Base-by-base conservation (phyloP, 495 filamentous ascomycete genomes). In the Penicillium cataractarum region DNA sequence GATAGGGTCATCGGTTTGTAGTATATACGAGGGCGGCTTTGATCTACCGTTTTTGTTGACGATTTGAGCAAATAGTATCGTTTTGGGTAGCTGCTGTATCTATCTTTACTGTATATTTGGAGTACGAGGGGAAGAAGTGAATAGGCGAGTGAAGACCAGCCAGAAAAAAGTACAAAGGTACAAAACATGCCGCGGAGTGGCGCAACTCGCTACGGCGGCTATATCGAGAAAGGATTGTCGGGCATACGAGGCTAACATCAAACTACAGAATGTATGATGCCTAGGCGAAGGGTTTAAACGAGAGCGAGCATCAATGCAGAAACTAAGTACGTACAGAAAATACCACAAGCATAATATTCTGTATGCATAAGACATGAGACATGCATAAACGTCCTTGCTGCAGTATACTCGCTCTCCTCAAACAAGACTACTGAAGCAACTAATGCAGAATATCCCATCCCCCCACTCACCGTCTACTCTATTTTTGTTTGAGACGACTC, bases 151-250 rank as follows among this genome's bases (percentile, higher is more conserved):
- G 40, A 42, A 42, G 40, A 42, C 40, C 10, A 17, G 15, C 21
- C 7, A 31, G 31, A 31, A 37, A 40, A 29, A 35, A 22, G 19
- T 13, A 26, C 24, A 26, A 27, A 31, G 17, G 13, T 50, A 12
- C 44, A 58, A 48, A 46, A 33, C 40, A 49, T 39, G 31, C 40
- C 27, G 12, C 39, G 37, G 32, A 31, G 61, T 67, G 67, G 52
- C 61, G 58, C 62, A 52, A 62, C 24, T 70, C 37, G 56, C 57
- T 59, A 59, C 59, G 52, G 32, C 58, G 37, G 31, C 48, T 62
- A 27, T 26, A 53, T 56, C 13, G 33, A 65, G 50, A 51, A 62
- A 19, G 53, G 40, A 56, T 60, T 57, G 29, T 52, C 58, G 35
- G 46, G 7, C 27, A 35, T 32, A 52, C 17, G 54, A 46, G 42